Percentiles rank a stretch among this genome's conserved stretches.
Conservation (phyloP, 2,329 filamentous ascomycete species). For the Leptographium procerum region DNA sequence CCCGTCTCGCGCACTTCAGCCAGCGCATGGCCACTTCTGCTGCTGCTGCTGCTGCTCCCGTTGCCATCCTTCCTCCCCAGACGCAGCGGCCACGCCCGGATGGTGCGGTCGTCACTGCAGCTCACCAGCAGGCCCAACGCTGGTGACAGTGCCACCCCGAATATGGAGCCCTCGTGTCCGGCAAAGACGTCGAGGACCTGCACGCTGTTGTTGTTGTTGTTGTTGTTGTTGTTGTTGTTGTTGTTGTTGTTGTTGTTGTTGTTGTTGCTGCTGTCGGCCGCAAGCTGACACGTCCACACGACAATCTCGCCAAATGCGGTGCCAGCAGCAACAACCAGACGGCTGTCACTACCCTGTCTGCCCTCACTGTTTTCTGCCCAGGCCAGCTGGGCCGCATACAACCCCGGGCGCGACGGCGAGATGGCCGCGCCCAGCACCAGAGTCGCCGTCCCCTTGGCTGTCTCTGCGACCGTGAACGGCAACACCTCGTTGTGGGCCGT, state of each 20-base stretch:
- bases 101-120: slow-evolving; percentile 88
- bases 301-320: slow-evolving; percentile 93
- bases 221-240: not conserved
- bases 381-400: slow-evolving; percentile 71
- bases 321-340: slow-evolving; percentile 30
- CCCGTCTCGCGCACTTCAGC: slow-evolving; percentile 45
- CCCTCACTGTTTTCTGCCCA: slow-evolving; percentile 32
- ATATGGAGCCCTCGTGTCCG: slow-evolving; percentile 86
- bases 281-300: slow-evolving; percentile 62
- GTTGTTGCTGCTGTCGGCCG: not conserved
- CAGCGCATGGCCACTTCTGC: not conserved
- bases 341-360: not conserved
- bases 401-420: slow-evolving; percentile 65
- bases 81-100: slow-evolving; percentile 61
- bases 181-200: slow-evolving; percentile 43
- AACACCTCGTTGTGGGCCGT: slow-evolving; percentile 83
- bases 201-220: slow-evolving; percentile 11
- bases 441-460: not conserved
- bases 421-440: slow-evolving; percentile 35
- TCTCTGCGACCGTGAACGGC: slow-evolving; percentile 25
- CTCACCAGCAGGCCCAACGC: slow-evolving; percentile 58
- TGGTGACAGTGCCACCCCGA: slow-evolving; percentile 71
- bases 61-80: not conserved
- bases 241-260: slow-evolving; percentile 6
- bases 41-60: slow-evolving; percentile 11